phyloP scores from a whole-genome alignment of 108 stramenopile species.

The Cyclotella atomus region DNA sequence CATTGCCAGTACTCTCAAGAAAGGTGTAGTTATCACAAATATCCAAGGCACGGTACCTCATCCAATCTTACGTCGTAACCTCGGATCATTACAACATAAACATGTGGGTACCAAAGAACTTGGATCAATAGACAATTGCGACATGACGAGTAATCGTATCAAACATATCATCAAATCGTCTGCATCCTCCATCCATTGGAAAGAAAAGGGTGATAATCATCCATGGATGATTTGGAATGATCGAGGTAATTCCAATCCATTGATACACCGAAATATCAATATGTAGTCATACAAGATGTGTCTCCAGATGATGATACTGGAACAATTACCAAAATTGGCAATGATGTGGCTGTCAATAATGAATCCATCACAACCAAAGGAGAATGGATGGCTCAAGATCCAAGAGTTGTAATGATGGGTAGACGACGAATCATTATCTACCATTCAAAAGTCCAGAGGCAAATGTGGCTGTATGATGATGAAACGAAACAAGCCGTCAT shows the following conservation, averaged over 20 bases:
- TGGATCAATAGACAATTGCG: background rate
- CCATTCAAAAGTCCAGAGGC: background rate
- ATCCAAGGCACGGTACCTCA: background rate
- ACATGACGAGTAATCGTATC: background rate
- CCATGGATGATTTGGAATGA: background rate
- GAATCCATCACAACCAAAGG: background rate
- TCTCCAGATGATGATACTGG: background rate
- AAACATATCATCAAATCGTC: background rate
- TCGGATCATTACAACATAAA: background rate
- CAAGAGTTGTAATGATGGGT: background rate
- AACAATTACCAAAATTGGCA: background rate
- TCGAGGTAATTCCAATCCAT: constrained; percentile 1
- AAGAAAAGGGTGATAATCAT: background rate
- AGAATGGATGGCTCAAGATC: constrained; percentile 7
- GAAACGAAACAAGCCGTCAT: background rate
- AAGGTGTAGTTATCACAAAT: background rate
- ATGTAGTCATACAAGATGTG: background rate
- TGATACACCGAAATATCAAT: background rate
- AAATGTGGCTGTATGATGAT: constrained; percentile 9
- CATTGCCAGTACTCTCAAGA: too few species aligned
- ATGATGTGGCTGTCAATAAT: background rate
- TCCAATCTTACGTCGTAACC: background rate
- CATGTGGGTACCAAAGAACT: background rate
- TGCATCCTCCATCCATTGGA: background rate
- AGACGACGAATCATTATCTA: background rate